phyloP scores from a whole-genome alignment of 2,329 filamentous ascomycete species.

The Seiridium unicorne region DNA sequence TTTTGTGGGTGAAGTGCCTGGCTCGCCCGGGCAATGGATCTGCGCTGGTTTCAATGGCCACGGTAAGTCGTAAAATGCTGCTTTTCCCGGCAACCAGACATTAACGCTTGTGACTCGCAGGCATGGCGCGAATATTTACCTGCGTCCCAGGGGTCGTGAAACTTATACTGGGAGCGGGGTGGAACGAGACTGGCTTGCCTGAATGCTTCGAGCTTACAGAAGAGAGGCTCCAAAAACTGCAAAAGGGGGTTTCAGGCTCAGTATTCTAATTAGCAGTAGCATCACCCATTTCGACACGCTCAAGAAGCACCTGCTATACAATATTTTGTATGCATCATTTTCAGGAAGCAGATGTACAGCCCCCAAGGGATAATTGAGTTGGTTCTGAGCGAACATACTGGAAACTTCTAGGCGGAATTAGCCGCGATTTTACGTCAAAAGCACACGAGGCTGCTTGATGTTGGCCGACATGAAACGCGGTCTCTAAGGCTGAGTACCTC shows the following conservation, averaged over 20 bases:
- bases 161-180: constrained; percentile 34
- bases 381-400: no score
- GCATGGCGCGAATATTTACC: constrained; percentile 43
- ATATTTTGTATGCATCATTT: no score
- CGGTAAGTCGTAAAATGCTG: constrained; percentile 26
- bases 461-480: no score
- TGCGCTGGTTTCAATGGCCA: constrained; percentile 50
- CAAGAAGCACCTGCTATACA: no score
- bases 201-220: constrained; percentile 31
- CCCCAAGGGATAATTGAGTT: no score
- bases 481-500: no score
- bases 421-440: no score
- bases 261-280: constrained; percentile 12
- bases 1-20: constrained; percentile 39
- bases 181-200: constrained; percentile 33
- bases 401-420: no score
- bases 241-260: constrained; percentile 12
- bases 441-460: no score
- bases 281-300: no score
- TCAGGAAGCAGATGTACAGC: no score
- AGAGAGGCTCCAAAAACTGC: constrained; percentile 20
- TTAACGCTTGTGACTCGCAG: not conserved
- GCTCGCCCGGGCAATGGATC: constrained; percentile 41
- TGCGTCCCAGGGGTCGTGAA: constrained; percentile 42
- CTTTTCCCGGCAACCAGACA: not conserved